Percentiles rank a stretch among this genome's conserved stretches.
Conservation (phyloP, 176 grass and related monocot species). For the Oropetium thomaeum region DNA sequence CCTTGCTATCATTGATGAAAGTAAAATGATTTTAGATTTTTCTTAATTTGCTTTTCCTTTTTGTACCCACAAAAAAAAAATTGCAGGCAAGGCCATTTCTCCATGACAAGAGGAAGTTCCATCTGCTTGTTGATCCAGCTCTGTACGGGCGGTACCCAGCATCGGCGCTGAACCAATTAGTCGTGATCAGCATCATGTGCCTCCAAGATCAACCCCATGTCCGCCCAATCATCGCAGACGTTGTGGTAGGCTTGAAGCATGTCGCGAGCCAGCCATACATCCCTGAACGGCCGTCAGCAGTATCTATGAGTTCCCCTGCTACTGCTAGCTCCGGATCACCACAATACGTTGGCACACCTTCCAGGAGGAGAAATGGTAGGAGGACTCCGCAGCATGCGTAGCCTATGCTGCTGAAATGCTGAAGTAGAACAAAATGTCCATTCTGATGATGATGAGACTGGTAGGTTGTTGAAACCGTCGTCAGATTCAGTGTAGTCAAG, state of each 20-base stretch:
- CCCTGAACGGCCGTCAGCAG: background rate
- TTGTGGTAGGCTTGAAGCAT: constrained; percentile 69
- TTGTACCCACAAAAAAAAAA: too few species aligned
- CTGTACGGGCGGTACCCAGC: constrained; percentile 60
- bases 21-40: background rate
- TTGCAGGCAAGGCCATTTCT: constrained; percentile 80
- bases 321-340: constrained; percentile 30
- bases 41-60: background rate
- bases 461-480: constrained; percentile 25
- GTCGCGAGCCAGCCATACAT: constrained; percentile 64
- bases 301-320: constrained; percentile 30
- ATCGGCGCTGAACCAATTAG: constrained; percentile 73
- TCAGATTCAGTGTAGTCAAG: constrained; percentile 23
- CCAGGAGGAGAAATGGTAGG: constrained; percentile 49
- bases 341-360: constrained; percentile 29
- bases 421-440: background rate
- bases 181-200: constrained; percentile 80
- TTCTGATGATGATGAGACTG: background rate
- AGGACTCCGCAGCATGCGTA: constrained; percentile 25
- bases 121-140: constrained; percentile 65
- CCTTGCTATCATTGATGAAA: background rate
- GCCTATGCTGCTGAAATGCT: constrained; percentile 6
- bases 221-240: constrained; percentile 75
- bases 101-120: constrained; percentile 66
- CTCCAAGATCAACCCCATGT: constrained; percentile 90